Conservation (phyloP, 345 rosid species). For the Eucalyptus marginata region DNA sequence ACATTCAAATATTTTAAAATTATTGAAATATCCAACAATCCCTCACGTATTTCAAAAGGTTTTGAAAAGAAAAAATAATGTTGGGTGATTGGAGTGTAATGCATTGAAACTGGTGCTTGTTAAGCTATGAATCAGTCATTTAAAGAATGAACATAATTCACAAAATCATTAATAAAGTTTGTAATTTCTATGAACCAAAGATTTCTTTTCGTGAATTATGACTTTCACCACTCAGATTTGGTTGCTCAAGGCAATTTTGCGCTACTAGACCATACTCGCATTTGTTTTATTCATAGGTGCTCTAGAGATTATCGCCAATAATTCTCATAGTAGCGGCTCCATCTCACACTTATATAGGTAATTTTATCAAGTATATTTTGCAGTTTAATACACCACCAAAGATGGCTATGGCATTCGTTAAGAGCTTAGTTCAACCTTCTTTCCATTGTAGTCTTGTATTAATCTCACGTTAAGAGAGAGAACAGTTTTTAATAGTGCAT, state of each 20-base stretch:
- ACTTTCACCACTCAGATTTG: too few species aligned
- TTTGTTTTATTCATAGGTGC: neutral
- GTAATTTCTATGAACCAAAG: neutral
- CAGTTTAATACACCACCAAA: neutral
- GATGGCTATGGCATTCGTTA: neutral
- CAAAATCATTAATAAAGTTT: neutral
- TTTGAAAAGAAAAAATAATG: too few species aligned
- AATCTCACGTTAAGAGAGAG: rapidly evolving
- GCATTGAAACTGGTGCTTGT: too few species aligned
- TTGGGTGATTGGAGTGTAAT: too few species aligned
- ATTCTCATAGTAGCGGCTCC: neutral
- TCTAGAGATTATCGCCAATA: too few species aligned
- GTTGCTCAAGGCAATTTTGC: neutral
- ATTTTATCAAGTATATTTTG: too few species aligned
- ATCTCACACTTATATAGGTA: neutral
- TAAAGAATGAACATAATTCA: neutral
- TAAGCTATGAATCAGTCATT: rapidly evolving
- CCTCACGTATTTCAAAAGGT: too few species aligned
- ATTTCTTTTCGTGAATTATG: too few species aligned
- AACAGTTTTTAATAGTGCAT: neutral
- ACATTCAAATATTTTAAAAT: too few species aligned
- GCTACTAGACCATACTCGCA: rapidly evolving
- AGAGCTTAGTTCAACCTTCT: neutral
- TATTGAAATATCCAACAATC: too few species aligned
- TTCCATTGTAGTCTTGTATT: neutral